Percentiles rank a stretch among this genome's conserved stretches.
These are phyloP conservation scores for Penicillium freii DNA, from an alignment of 2,329 filamentous ascomycete genomes.

Conservation along the genomic window DNA sequence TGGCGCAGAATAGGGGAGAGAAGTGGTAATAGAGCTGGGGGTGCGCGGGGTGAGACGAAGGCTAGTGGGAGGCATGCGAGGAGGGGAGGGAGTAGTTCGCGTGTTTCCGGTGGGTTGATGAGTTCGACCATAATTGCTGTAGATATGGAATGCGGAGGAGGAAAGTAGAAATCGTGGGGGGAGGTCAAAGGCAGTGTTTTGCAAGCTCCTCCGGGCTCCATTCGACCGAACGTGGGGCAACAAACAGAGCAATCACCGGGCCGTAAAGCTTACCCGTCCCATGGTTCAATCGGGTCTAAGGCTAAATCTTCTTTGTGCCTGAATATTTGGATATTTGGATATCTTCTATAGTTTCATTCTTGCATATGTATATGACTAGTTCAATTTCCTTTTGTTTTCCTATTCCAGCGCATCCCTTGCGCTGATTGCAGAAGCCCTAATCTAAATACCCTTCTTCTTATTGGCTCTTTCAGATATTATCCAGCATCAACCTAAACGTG, in stretches of 20 bases:
- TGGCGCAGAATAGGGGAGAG: slow-evolving; percentile 64
- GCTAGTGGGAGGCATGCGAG: slow-evolving; percentile 63
- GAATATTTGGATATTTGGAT: not conserved
- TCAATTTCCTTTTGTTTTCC: not conserved
- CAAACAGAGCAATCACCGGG: slow-evolving; percentile 10
- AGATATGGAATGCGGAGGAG: slow-evolving; percentile 1
- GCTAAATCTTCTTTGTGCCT: not conserved
- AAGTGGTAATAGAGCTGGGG: slow-evolving; percentile 59
- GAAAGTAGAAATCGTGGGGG: slow-evolving; percentile 2
- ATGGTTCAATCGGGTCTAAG: not conserved
- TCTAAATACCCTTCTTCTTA: not conserved
- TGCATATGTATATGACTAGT: no score
- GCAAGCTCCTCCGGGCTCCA: slow-evolving; percentile 12
- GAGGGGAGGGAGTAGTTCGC: slow-evolving; percentile 59
- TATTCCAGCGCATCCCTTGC: not conserved
- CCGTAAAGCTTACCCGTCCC: not conserved
- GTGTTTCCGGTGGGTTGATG: slow-evolving; percentile 55
- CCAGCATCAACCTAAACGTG: not conserved
- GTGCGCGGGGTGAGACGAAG: slow-evolving; percentile 58
- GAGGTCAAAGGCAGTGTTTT: not conserved
- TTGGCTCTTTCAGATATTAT: not conserved
- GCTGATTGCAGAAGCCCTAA: not conserved
- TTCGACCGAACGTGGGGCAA: slow-evolving; percentile 18
- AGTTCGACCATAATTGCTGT: slow-evolving; percentile 50
- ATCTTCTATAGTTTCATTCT: not conserved